A percentile compares a stretch with the other conserved stretches of the same genome.
Conservation (phyloP, 129 eudicot genomes). For the Artemisia annua region DNA sequence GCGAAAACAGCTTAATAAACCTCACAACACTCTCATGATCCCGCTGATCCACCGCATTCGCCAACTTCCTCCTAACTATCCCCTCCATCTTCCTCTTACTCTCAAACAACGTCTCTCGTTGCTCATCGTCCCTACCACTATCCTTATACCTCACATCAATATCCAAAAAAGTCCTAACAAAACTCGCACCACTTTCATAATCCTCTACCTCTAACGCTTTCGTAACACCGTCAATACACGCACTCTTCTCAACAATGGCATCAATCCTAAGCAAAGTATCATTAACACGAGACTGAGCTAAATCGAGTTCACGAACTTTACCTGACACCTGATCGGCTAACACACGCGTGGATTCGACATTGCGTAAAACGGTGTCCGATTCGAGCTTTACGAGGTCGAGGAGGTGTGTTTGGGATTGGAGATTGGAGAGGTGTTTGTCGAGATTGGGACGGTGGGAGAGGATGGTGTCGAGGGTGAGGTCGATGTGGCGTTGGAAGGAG, state of each 20-base stretch:
- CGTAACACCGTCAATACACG: slow-evolving; percentile 63
- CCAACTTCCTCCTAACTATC: slow-evolving; percentile 44
- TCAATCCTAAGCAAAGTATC: slow-evolving; percentile 63
- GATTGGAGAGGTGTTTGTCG: slow-evolving; percentile 56
- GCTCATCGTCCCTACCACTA: slow-evolving; percentile 40
- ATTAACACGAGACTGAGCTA: slow-evolving; percentile 71
- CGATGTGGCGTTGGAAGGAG: slow-evolving; percentile 77
- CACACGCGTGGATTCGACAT: slow-evolving; percentile 55
- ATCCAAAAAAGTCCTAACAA: slow-evolving; percentile 51
- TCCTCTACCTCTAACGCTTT: slow-evolving; percentile 59
- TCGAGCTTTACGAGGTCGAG: slow-evolving; percentile 63
- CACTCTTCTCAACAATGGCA: slow-evolving; percentile 63
- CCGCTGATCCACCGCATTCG: slow-evolving; percentile 56
- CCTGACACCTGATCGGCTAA: slow-evolving; percentile 77
- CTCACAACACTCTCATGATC: slow-evolving; percentile 59
- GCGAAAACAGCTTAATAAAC: slow-evolving; percentile 61
- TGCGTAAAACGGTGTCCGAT: slow-evolving; percentile 56
- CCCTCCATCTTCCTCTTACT: slow-evolving; percentile 62
- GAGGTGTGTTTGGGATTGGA: slow-evolving; percentile 56
- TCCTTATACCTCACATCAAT: slow-evolving; percentile 61
- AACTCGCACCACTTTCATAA: slow-evolving; percentile 59
- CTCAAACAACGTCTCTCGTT: slow-evolving; percentile 60
- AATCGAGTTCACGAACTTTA: slow-evolving; percentile 79
- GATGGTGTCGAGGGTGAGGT: slow-evolving; percentile 42
- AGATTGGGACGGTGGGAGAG: slow-evolving; percentile 70